Evolutionary conservation across 2,329 filamentous ascomycete genomes (phyloP), one percentile per base, ranked within the genome.

Genomic region (Fonsecaea pugnacius): DNA sequence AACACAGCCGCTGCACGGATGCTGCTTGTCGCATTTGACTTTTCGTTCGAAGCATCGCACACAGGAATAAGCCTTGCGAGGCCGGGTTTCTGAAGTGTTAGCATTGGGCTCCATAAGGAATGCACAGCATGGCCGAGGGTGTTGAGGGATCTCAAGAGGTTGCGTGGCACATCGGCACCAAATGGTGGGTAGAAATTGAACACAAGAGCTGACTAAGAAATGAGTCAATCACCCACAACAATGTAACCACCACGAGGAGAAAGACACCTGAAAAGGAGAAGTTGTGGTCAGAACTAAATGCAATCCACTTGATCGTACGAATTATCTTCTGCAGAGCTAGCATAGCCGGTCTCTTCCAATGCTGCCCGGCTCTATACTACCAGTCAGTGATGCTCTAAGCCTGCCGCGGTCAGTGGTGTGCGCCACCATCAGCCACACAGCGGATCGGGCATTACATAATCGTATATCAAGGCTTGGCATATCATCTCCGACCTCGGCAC

Each of bases 21-120:
- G 87, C 70, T 83, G 85, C 76, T 89, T 89, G 75, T 91, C 87
- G 75, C 90, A 92, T 65, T 87, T 87, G 48, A 92, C 84, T 75
- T 92, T 92, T 66, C 89, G 86, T 74, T 90, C 57, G 27, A 59
- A 59, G 24, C 57, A 59, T 7, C 57, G 57, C 18, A 59, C 46
- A 7, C 57, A 59, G 14, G 57, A 69, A 18, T 71, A 72, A 6
- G 36, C 33, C 51, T 60, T 60, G 48, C 50, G 12, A 35, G 50
- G 32, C n/a, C 48, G 46, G 9, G 32, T 8, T 12, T 24, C 48
- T 33, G 33, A 36, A 16, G 21, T 21, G 48, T 21, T 33, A 33
- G 57, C 38, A n/a, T 51, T 40, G 32, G 43, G 10, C 57, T 51
- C 57, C 57, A 59, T 59, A 21, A 48, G 43, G 8, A 9, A 27